Evolutionary conservation across 208 protist species (phyloP).

Genomic region (Tritrichomonas foetus): DNA sequence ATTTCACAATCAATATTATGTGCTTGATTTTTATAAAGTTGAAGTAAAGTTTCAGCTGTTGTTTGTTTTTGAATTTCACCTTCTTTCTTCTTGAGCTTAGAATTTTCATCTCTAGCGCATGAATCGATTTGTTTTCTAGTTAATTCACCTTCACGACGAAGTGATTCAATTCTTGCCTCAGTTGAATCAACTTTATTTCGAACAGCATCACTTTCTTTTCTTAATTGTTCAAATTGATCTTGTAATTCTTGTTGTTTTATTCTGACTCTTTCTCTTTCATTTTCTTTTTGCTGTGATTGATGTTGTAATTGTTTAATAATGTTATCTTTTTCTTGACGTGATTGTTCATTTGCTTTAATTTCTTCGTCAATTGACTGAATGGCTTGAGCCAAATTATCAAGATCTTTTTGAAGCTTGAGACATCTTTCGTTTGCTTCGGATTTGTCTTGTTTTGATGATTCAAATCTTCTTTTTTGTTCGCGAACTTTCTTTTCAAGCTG

Average conservation of each 20-base stretch:
- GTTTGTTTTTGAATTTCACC: not conserved
- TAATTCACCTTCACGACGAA: not conserved
- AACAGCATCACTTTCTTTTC: not conserved
- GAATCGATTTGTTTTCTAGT: not conserved
- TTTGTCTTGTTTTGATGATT: not conserved
- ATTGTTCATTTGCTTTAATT: not conserved
- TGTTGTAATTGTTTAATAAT: not conserved
- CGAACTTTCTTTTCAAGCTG: constrained; percentile 17
- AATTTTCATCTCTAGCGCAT: not conserved
- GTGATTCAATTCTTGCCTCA: not conserved
- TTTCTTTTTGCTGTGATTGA: not conserved
- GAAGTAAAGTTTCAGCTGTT: not conserved
- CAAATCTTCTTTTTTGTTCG: not conserved
- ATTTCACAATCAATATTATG: constrained; percentile 30
- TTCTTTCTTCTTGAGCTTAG: constrained; percentile 4
- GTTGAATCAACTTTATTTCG: not conserved
- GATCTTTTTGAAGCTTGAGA: not conserved
- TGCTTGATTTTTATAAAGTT: not conserved
- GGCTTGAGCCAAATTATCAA: not conserved
- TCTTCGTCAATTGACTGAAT: not conserved
- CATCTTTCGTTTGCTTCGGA: not conserved
- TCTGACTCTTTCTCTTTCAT: not conserved
- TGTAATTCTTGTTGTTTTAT: not conserved
- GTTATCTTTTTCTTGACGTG: not conserved
- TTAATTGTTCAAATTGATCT: not conserved